A percentile compares a stretch with the other conserved stretches of the same genome.
These are phyloP conservation scores for Colletotrichum spinosum DNA, from an alignment of 2,329 filamentous ascomycete genomes.

Conservation along the genomic window DNA sequence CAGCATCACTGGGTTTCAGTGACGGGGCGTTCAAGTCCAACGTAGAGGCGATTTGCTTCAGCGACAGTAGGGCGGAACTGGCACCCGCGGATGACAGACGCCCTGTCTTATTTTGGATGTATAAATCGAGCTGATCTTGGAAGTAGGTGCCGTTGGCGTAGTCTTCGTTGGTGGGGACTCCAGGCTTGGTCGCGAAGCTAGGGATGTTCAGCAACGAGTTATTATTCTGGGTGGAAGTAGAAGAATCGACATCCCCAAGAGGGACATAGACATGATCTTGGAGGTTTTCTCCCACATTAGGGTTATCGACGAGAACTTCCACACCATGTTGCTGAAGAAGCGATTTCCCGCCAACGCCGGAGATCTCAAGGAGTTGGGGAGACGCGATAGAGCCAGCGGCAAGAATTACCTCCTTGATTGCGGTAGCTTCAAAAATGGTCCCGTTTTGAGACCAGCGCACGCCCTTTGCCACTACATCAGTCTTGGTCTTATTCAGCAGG, in stretches of 20 bases:
- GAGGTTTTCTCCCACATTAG: constrained; percentile 53
- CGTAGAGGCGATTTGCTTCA: constrained; percentile 22
- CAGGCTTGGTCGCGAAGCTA: constrained; percentile 27
- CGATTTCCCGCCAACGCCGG: constrained; percentile 63
- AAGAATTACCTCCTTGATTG: constrained; percentile 64
- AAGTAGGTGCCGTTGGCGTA: constrained; percentile 30
- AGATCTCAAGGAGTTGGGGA: constrained; percentile 70
- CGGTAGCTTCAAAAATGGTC: constrained; percentile 36
- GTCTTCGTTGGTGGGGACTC: constrained; percentile 31
- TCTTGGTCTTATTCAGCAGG: constrained; percentile 32
- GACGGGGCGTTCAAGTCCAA: background rate
- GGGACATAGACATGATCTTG: constrained; percentile 47
- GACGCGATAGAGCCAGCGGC: constrained; percentile 68
- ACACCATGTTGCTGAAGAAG: constrained; percentile 48
- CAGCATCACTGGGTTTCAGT: background rate
- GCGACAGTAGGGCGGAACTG: constrained; percentile 26
- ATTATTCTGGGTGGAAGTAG: fast-evolving
- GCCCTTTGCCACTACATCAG: constrained; percentile 35
- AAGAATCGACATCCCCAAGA: background rate
- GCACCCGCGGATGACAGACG: constrained; percentile 31
- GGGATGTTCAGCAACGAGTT: background rate
- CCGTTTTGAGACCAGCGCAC: constrained; percentile 31
- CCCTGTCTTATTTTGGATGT: constrained; percentile 27
- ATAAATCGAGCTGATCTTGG: constrained; percentile 30
- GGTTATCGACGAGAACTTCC: constrained; percentile 46